Base-by-base conservation (phyloP, 257 asterid species). In the Solanum boliviense region DNA sequence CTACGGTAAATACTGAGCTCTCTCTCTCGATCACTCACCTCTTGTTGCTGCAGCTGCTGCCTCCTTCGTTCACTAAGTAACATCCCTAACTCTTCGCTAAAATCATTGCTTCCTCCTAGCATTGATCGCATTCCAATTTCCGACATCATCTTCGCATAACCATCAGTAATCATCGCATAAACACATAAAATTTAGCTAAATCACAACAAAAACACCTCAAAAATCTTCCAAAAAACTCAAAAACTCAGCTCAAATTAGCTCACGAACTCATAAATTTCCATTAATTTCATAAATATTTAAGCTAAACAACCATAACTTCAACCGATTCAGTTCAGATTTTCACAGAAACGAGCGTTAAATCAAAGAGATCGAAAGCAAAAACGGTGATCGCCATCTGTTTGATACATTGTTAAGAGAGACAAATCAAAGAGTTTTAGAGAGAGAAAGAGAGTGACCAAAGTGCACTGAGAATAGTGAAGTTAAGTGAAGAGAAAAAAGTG, bases 1-100 rank as follows among this genome's bases (percentile, higher is more conserved):
- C 96, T 93, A 46, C 98, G 87, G 60, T 89, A 91, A 84, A 91
- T 90, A 89, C 88, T 90, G 52, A 91, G 93, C 83, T 94, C 95
- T 36, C 91, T 90, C 84, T 91, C 96, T 38, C 88, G 91, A 83
- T 93, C 93, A 88, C 87, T 91, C 60, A 87, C 83, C 84, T 92
- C 93, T 35, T 90, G 92, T 73, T 86, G 87, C 68, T 62, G 86
- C 88, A 89, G 92, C 70, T 86, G 87, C 60, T 62, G 84, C 88
- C 88, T 89, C 87, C 84, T 70, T 75, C 86, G 91, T 72, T 93
- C 92, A 56, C 93, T 90, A 91, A 91, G 86, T 87, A 94, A 46
- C 90, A 91, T 84, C 89, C 87, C 93, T 71, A 92, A 73, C 89
- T 94, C 98, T 27, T 93, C 95, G 56, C 89, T 78, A 86, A 83